phyloP scores from a whole-genome alignment of 495 filamentous ascomycete genomes.

The Friedmanniomyces simplex region DNA sequence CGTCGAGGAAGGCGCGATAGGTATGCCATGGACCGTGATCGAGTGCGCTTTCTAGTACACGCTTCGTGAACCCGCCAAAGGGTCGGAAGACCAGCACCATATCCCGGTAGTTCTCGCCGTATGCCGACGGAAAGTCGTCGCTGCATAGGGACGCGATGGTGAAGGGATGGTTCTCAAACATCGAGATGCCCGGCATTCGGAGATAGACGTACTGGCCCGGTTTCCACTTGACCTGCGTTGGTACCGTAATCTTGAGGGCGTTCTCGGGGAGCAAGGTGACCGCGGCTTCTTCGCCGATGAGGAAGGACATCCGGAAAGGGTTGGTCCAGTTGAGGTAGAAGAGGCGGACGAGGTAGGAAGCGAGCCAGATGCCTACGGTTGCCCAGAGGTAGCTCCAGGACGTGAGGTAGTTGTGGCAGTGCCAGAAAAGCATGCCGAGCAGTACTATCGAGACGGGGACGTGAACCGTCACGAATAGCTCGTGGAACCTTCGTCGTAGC shows the following conservation, averaged over 20 bases:
- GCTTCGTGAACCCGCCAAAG: conserved; percentile 76
- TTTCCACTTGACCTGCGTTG: conserved; percentile 84
- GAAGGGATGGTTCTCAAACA: conserved; percentile 91
- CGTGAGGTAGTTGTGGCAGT: conserved; percentile 81
- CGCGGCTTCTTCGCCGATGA: conserved; percentile 80
- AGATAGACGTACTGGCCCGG: conserved; percentile 94
- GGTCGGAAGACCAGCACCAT: conserved; percentile 85
- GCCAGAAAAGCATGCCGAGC: conserved; percentile 85
- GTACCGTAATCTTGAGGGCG: conserved; percentile 85
- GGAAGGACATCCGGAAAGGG: conserved; percentile 64
- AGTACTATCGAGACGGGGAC: conserved; percentile 72
- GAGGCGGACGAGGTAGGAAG: conserved; percentile 34
- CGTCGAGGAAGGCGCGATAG: conserved; percentile 82
- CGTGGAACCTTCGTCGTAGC: conserved; percentile 56
- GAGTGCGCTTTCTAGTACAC: conserved; percentile 65
- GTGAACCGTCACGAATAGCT: conserved; percentile 73
- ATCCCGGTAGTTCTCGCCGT: conserved; percentile 77
- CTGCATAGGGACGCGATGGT: conserved; percentile 86
- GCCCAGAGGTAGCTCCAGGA: conserved; percentile 87
- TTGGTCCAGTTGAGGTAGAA: conserved; percentile 77
- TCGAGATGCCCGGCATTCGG: conserved; percentile 78
- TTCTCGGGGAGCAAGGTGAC: conserved; percentile 83
- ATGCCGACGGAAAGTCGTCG: conserved; percentile 77
- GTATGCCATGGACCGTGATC: conserved; percentile 75
- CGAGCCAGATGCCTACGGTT: conserved; percentile 71